Evolutionary conservation across 1,284 basidiomycete species (phyloP).

Genomic region (Rhodotorula sp.): DNA sequence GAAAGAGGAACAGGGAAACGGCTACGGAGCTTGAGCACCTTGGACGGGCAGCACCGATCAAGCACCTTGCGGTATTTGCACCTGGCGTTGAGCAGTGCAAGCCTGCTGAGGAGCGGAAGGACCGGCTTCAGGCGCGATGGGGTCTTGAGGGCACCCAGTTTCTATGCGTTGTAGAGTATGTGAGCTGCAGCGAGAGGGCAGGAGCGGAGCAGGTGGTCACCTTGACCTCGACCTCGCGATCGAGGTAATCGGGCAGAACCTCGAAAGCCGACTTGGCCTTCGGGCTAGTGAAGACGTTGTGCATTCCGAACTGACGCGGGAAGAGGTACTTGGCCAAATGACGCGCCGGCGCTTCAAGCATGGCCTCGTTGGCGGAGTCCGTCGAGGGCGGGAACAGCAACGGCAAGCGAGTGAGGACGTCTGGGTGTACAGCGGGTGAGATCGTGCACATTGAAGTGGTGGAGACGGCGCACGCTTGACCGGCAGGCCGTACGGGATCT

Average conservation of each 20-base stretch:
- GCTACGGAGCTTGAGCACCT: slow-evolving; percentile 54
- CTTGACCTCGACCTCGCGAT: slow-evolving; percentile 71
- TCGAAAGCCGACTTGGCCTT: slow-evolving; percentile 38
- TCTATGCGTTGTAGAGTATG: not conserved
- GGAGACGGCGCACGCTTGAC: slow-evolving; percentile 44
- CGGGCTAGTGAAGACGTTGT: slow-evolving; percentile 59
- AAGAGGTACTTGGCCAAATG: slow-evolving; percentile 80
- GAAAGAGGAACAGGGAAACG: accelerated
- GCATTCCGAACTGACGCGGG: slow-evolving; percentile 70
- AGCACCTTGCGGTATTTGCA: slow-evolving; percentile 70
- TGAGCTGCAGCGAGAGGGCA: not conserved
- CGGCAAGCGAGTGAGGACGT: slow-evolving; percentile 44
- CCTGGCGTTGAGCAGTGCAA: slow-evolving; percentile 68
- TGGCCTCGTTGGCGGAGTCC: slow-evolving; percentile 14
- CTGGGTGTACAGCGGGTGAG: slow-evolving; percentile 31
- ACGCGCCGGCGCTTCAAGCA: slow-evolving; percentile 52
- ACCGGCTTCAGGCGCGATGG: slow-evolving; percentile 67
- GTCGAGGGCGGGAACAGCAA: slow-evolving; percentile 17
- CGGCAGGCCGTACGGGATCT: slow-evolving; percentile 47
- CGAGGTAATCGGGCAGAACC: slow-evolving; percentile 59
- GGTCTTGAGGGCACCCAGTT: slow-evolving; percentile 57
- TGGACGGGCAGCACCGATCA: slow-evolving; percentile 69
- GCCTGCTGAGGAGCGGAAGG: slow-evolving; percentile 61
- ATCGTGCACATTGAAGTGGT: not conserved
- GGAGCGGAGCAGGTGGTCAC: slow-evolving; percentile 51